Conservation (phyloP, 73 alveolate genomes). For the Paramecium caudatum region DNA sequence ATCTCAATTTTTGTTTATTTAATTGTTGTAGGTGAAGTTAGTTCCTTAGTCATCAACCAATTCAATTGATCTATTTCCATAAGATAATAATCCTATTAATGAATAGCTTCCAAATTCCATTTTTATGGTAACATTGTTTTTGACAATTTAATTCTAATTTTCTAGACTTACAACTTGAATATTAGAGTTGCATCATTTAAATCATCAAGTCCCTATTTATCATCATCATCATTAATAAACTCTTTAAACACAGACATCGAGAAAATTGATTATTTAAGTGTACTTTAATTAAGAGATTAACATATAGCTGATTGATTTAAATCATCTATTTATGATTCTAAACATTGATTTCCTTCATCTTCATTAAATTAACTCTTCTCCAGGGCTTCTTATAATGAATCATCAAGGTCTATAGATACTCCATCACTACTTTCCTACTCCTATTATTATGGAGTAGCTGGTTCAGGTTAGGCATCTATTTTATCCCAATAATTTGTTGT, state of each 20-base stretch:
- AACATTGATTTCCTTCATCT: not conserved
- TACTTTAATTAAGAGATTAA: conserved; percentile 18
- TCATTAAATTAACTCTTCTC: conserved; percentile 30
- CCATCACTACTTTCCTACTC: no score
- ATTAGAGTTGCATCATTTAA: conserved; percentile 2
- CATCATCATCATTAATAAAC: conserved; percentile 41
- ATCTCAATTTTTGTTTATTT: conserved; percentile 29
- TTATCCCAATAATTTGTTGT: conserved; percentile 1
- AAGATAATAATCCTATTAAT: not conserved
- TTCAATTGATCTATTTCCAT: not conserved
- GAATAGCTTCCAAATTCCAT: not conserved
- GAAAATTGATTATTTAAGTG: conserved; percentile 29
- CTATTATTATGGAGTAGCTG: no score
- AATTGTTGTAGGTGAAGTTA: not conserved
- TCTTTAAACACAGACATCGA: conserved; percentile 54
- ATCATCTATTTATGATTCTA: conserved; percentile 30
- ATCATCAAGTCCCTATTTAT: conserved; percentile 49
- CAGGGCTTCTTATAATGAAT: not conserved
- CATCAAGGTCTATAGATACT: not conserved
- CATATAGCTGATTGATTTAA: not conserved
- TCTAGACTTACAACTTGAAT: not conserved
- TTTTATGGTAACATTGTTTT: not conserved
- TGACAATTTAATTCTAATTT: conserved; percentile 1
- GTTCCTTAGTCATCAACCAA: conserved; percentile 41
- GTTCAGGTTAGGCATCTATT: no score